These are phyloP conservation scores for Tuber aestivum DNA, from an alignment of 495 filamentous ascomycete genomes.

Conservation along the genomic window DNA sequence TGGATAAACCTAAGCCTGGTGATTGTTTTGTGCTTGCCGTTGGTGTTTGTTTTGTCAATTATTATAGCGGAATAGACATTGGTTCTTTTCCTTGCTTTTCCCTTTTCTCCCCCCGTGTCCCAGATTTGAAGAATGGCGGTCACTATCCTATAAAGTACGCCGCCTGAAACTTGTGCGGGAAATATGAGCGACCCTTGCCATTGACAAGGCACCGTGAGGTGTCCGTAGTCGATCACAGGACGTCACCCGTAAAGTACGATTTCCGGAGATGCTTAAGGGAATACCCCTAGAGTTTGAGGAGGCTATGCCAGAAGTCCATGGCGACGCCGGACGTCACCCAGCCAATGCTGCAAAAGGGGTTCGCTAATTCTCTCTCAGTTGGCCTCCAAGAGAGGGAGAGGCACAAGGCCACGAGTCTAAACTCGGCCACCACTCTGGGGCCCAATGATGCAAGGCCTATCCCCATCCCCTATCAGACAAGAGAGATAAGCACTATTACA, in stretches of 20 bases:
- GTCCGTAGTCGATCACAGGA: not conserved
- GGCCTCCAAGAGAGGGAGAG: not conserved
- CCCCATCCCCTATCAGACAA: not conserved
- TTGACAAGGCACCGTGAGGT: not conserved
- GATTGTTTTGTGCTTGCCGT: not conserved
- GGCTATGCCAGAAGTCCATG: not conserved
- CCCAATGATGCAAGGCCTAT: not conserved
- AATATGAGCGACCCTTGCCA: not conserved
- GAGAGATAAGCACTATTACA: not conserved
- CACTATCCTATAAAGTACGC: not conserved
- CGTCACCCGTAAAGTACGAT: not conserved
- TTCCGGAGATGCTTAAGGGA: not conserved
- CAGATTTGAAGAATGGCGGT: not conserved
- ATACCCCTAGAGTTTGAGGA: not conserved
- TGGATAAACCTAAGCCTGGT: not conserved
- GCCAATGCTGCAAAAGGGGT: not conserved
- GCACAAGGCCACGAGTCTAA: not conserved
- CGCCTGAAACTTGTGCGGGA: not conserved
- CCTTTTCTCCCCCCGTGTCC: not conserved
- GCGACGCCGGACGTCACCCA: no score
- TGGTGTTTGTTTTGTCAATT: not conserved
- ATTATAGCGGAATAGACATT: not conserved
- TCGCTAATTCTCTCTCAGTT: not conserved
- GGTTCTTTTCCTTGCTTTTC: not conserved
- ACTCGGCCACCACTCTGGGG: not conserved